Evolutionary conservation across 371 early-diverging fungal genomes (phyloP), one percentile per base, ranked within the genome.

Genomic region (Capillidium heterosporum): DNA sequence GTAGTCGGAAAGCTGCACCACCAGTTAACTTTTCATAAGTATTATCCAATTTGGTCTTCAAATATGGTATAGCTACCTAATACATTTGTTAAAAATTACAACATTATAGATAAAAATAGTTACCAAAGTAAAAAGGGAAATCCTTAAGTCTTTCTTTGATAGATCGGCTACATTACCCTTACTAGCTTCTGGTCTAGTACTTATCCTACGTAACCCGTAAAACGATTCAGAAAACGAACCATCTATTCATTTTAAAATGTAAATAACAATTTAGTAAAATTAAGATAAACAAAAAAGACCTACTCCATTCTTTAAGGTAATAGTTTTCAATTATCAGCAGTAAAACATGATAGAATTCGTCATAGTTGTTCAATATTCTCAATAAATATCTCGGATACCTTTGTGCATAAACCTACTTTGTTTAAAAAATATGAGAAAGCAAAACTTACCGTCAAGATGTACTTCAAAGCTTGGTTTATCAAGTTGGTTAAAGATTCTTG

Each of bases 141-240:
- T 60, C 61, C 71, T 72, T 56, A 81, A 70, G 49, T 86, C 80
- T 15, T 53, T 62, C 60, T 10, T 61, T 58, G 44, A 62, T 62
- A 59, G 63, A 59, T 31, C 31, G 39, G 54, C 62, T 47, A 50
- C 32, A 50, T 48, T n/a, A 57, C 17, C 23, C 27, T 21, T 51
- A 35, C 40, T 23, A 52, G 32, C 5, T 32, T 15, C 13, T 27
- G 17, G 27, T 61, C 57, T 17, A 46, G 29, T 2, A 56, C 39
- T 60, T 59, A 29, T 56, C 55, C 94, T 65, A 63, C 87, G 86
- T 48, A 87, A 63, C 0, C 91, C 91, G 65, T 94, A 94, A 67
- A 91, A 91, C 67, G 85, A 84, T 68, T 94, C 94, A 17, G 91
- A 77, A 68, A 89, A 91, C 13, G 93, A 87, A 1, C 75, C 84